phyloP scores from a whole-genome alignment of 73 alveolate species.

The Chromera velia region DNA sequence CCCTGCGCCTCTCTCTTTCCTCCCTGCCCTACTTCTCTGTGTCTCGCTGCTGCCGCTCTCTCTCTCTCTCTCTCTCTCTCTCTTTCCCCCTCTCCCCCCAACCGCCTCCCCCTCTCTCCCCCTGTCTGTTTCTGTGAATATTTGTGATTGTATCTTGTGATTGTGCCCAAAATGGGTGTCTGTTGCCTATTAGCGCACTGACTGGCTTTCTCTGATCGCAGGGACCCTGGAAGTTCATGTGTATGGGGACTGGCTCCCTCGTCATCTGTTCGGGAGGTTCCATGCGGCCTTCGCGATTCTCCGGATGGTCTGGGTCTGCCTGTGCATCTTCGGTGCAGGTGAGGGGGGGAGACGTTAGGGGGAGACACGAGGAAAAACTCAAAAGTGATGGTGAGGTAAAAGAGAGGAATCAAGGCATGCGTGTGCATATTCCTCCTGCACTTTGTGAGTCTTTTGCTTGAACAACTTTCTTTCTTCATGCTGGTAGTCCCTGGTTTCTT shows the following conservation, averaged over 20 bases:
- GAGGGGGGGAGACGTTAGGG: too few relatives aligned
- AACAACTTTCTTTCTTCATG: too few relatives aligned
- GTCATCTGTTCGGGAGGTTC: conserved; percentile 70
- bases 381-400: too few relatives aligned
- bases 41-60: too few relatives aligned
- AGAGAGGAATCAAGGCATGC: background rate
- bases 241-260: conserved; percentile 76
- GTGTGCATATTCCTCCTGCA: background rate
- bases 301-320: conserved; percentile 79
- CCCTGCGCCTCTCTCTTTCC: too few relatives aligned
- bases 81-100: too few relatives aligned
- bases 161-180: background rate
- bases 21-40: too few relatives aligned
- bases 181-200: too few relatives aligned
- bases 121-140: background rate
- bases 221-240: conserved; percentile 77
- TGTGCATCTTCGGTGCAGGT: conserved; percentile 78
- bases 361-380: too few relatives aligned
- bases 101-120: background rate
- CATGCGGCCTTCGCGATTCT: conserved; percentile 86
- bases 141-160: background rate
- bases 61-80: too few relatives aligned
- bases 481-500: too few relatives aligned
- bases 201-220: background rate
- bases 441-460: background rate